phyloP scores from a whole-genome alignment of 257 asterid species.

The Fraxinus quadrangulata region DNA sequence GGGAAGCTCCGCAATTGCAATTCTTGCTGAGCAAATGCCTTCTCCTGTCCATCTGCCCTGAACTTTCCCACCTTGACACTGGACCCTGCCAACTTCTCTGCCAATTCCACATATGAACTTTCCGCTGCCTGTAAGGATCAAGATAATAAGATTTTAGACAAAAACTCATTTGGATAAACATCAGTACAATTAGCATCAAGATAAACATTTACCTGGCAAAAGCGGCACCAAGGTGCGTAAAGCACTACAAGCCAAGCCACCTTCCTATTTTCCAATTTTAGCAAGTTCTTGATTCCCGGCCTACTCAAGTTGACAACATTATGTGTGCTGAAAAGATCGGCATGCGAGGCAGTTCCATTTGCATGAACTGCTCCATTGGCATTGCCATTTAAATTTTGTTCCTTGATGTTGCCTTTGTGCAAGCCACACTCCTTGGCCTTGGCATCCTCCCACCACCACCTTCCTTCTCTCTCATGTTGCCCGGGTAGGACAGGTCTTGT shows the following conservation, averaged over 20 bases:
- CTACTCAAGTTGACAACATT: constrained; percentile 55
- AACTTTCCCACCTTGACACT: constrained; percentile 83
- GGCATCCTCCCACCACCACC: constrained; percentile 99
- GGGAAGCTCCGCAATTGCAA: constrained; percentile 84
- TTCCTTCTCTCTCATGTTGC: constrained; percentile 90
- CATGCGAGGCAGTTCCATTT: constrained; percentile 35
- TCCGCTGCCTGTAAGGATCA: constrained; percentile 49
- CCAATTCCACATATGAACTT: constrained; percentile 63
- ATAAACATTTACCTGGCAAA: constrained; percentile 59
- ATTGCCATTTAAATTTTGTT: constrained; percentile 45
- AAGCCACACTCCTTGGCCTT: constrained; percentile 91
- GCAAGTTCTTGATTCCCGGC: constrained; percentile 72
- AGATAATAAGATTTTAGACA: not conserved
- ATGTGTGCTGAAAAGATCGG: constrained; percentile 53
- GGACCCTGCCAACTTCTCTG: constrained; percentile 57
- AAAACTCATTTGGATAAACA: not conserved
- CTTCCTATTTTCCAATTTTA: constrained; percentile 60
- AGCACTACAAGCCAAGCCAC: constrained; percentile 82
- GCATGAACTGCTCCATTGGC: constrained; percentile 38
- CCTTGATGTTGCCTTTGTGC: constrained; percentile 81
- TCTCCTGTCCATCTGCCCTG: constrained; percentile 83
- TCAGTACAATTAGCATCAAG: not conserved
- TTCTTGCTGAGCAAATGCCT: constrained; percentile 63
- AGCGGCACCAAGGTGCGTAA: constrained; percentile 90
- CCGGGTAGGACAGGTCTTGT: constrained; percentile 80